These are phyloP conservation scores for Diaporthe sp. DNA, from an alignment of 2,329 filamentous ascomycete species.

Conservation along the genomic window DNA sequence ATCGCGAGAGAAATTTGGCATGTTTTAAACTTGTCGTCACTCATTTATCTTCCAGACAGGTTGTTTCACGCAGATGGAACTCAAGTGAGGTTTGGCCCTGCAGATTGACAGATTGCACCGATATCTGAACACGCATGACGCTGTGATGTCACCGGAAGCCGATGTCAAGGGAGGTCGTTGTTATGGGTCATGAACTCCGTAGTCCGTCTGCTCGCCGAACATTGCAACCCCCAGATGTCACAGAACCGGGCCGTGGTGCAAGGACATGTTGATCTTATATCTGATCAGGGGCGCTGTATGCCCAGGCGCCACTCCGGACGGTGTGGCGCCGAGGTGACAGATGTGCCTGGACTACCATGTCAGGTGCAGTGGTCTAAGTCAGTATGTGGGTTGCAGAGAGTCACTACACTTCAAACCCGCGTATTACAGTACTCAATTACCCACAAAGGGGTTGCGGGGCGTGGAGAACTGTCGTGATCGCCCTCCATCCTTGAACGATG, in stretches of 20 bases:
- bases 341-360: neutral
- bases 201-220: neutral
- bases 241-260: slow-evolving; percentile 15
- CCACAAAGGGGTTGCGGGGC: neutral
- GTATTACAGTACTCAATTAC: neutral
- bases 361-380: neutral
- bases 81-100: neutral
- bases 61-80: slow-evolving; percentile 15
- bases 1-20: slow-evolving; percentile 5
- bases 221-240: neutral
- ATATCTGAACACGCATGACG: neutral
- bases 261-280: neutral
- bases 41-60: neutral
- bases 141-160: slow-evolving; percentile 1
- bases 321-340: slow-evolving; percentile 2
- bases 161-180: slow-evolving; percentile 11
- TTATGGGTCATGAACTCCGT: neutral
- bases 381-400: neutral
- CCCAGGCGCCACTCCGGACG: neutral
- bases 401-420: neutral
- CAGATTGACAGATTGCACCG: neutral
- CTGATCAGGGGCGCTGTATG: neutral
- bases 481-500: neutral
- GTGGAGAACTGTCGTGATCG: slow-evolving; percentile 1
- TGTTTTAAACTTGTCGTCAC: neutral